Evolutionary conservation across 768 basidiomycete species (phyloP).

Genomic region (Bullera alba): DNA sequence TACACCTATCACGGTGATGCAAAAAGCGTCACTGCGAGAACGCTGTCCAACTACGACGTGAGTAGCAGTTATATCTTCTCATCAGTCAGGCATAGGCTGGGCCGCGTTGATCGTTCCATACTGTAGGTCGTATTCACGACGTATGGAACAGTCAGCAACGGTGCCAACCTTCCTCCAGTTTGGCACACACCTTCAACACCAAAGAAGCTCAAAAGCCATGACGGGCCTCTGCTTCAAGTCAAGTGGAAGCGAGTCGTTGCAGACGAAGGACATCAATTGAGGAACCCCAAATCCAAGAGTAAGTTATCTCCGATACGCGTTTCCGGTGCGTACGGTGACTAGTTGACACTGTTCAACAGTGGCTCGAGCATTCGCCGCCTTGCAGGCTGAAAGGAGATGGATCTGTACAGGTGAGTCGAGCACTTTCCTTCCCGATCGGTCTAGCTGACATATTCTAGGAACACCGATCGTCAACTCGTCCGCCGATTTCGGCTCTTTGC

Average conservation of each 20-base stretch:
- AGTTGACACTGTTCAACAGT: constrained; percentile 6
- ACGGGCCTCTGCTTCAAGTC: constrained; percentile 56
- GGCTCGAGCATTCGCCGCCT: constrained; percentile 20
- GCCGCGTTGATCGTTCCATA: constrained; percentile 3
- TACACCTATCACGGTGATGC: constrained; percentile 32
- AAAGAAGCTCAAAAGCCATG: constrained; percentile 53
- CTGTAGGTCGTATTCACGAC: constrained; percentile 34
- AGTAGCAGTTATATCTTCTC: constrained; percentile 1
- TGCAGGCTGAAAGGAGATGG: constrained; percentile 39
- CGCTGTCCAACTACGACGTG: constrained; percentile 29
- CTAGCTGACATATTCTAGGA: constrained; percentile 55
- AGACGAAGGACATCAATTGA: constrained; percentile 82
- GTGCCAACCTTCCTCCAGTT: no score
- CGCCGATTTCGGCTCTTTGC: constrained; percentile 76
- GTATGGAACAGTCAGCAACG: constrained; percentile 25
- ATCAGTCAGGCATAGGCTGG: neutral
- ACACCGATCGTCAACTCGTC: constrained; percentile 72
- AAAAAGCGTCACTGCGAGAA: constrained; percentile 15
- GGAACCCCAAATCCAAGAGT: constrained; percentile 81
- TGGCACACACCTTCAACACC: constrained; percentile 1
- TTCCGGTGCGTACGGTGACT: constrained; percentile 53
- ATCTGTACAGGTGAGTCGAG: constrained; percentile 38
- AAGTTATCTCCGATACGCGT: constrained; percentile 58
- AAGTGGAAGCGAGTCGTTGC: constrained; percentile 82
- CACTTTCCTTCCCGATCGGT: no score